Evolutionary conservation across 805 yeast species (phyloP), one percentile per base, ranked within the genome.

Genomic region (Candida quercuum): DNA sequence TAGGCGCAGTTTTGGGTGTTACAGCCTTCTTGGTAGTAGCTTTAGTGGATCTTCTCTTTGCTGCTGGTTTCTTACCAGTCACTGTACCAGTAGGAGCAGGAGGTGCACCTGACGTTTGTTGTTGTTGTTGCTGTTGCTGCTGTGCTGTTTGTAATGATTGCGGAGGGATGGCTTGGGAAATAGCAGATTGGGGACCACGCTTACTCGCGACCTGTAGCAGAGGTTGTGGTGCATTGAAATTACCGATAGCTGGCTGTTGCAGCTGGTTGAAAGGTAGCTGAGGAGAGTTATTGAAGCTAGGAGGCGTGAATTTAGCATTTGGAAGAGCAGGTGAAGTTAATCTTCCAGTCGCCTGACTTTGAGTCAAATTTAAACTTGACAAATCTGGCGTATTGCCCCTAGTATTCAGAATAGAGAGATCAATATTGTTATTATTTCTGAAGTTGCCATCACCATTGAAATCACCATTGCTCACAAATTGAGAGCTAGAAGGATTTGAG

Each of bases 351-450:
- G 28, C 8, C 13, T 15, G 8, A 19, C n/a, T 13, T 17, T 33
- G 28, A 7, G 13, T 19, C 21, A 34, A 16, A 13, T 34, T 40
- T 23, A 28, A 22, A 15, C 38, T 46, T 28, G 30, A 24, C 36
- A 46, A n/a, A 23, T 44, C 51, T 6, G 50, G 48, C 4, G 50
- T 41, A 12, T 38, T 28, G 10, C 37, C 21, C 31, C 47, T 41
- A 2, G 43, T 29, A 35, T 37, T 46, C 39, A 46, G 14, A 17
- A 37, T 19, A 21, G 42, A 32, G 41, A 46, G 28, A 27, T 46
- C 46, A 25, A 41, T 27, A 37, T 42, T 45, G 29, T 29, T 28
- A 29, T 13, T 13, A 19, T 29, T 19, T n/a, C 23, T 29, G 23
- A 29, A 29, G 14, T 32, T 32, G 14, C 16, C 16, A 4, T 4